These are phyloP conservation scores for Coniella lustricola DNA, from an alignment of 2,329 filamentous ascomycete genomes.

Conservation along the genomic window DNA sequence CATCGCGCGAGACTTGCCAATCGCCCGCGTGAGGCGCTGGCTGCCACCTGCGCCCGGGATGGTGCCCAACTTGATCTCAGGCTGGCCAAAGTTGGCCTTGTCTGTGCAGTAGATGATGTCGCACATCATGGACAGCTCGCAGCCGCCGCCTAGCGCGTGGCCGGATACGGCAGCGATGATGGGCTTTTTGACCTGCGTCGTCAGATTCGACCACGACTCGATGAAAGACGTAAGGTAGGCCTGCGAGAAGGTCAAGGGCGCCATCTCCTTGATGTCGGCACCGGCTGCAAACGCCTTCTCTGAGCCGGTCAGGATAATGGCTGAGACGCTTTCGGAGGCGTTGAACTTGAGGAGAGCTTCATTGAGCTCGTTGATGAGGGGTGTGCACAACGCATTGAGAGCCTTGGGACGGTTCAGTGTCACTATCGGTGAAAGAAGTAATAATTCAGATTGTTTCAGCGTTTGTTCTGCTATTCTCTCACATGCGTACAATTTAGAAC, in stretches of 20 bases:
- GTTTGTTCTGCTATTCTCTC: too few species aligned
- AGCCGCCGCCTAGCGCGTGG: slow-evolving; percentile 89
- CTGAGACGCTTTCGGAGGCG: slow-evolving; percentile 59
- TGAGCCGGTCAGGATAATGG: slow-evolving; percentile 82
- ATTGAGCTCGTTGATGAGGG: slow-evolving; percentile 86
- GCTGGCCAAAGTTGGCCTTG: slow-evolving; percentile 86
- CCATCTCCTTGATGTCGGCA: slow-evolving; percentile 99
- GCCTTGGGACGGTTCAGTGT: slow-evolving; percentile 92
- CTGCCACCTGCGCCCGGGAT: slow-evolving; percentile 89
- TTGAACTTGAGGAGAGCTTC: slow-evolving; percentile 66
- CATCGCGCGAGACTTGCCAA: slow-evolving; percentile 84
- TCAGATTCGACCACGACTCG: slow-evolving; percentile 84
- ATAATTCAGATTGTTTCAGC: background rate
- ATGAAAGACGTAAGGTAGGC: slow-evolving; percentile 92
- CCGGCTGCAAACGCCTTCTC: slow-evolving; percentile 89
- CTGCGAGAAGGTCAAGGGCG: slow-evolving; percentile 76
- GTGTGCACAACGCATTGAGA: slow-evolving; percentile 86
- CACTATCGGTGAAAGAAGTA: slow-evolving; percentile 45
- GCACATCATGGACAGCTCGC: slow-evolving; percentile 95
- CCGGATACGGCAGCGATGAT: slow-evolving; percentile 92
- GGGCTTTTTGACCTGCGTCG: slow-evolving; percentile 81
- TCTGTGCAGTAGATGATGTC: slow-evolving; percentile 89
- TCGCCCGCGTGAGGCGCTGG: slow-evolving; percentile 75
- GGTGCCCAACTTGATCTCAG: slow-evolving; percentile 90
- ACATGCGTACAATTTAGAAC: background rate